phyloP scores from a whole-genome alignment of 2,329 filamentous ascomycete genomes.

The Aspergillus glaucus region DNA sequence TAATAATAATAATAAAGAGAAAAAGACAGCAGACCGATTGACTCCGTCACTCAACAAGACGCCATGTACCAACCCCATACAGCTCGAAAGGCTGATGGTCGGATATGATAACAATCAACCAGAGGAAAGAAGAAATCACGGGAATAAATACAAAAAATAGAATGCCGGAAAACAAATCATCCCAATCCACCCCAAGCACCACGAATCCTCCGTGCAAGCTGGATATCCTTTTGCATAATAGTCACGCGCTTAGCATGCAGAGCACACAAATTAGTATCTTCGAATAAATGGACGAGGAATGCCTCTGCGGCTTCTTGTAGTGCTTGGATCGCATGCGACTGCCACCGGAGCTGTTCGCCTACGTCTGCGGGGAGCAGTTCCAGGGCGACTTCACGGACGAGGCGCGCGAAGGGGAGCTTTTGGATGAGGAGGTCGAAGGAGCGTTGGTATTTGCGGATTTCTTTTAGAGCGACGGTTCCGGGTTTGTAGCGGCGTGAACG shows the following conservation, averaged over 20 bases:
- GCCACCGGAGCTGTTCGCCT: slow-evolving; percentile 77
- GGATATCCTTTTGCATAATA: slow-evolving; percentile 97
- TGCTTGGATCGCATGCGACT: slow-evolving; percentile 88
- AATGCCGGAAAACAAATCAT: slow-evolving; percentile 26
- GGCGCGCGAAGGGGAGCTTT: slow-evolving; percentile 46
- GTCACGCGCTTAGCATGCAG: slow-evolving; percentile 96
- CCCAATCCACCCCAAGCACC: slow-evolving; percentile 69
- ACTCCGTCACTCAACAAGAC: slow-evolving; percentile 10
- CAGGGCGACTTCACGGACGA: slow-evolving; percentile 50
- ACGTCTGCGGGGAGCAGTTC: slow-evolving; percentile 51
- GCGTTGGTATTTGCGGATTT: slow-evolving; percentile 87
- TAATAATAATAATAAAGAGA: background rate
- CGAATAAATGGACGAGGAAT: slow-evolving; percentile 92
- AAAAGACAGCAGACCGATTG: background rate
- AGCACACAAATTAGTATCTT: slow-evolving; percentile 91
- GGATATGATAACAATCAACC: background rate
- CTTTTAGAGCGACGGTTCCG: slow-evolving; percentile 79
- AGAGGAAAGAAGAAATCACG: slow-evolving; percentile 4
- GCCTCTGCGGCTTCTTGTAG: slow-evolving; percentile 95
- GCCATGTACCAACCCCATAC: slow-evolving; percentile 4
- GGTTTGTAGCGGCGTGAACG: slow-evolving; percentile 61
- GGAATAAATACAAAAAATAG: background rate
- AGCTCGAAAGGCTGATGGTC: slow-evolving; percentile 3
- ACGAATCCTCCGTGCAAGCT: slow-evolving; percentile 74
- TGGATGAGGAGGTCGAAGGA: slow-evolving; percentile 78